Conservation (phyloP, 306 rosid genomes). For the Acacia confusa region DNA sequence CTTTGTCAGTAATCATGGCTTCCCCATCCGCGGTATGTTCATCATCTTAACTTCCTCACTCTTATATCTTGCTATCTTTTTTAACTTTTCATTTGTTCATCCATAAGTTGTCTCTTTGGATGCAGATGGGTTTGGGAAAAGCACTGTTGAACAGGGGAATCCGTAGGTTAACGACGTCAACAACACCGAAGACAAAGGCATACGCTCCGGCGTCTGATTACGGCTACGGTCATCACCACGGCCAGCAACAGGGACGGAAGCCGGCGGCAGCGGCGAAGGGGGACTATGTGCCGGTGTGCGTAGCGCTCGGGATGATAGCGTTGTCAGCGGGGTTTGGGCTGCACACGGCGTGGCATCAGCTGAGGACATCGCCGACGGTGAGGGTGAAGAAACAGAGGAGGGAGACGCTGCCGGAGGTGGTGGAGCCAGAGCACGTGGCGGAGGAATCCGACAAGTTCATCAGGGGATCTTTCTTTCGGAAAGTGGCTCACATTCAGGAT, state of each 20-base stretch:
- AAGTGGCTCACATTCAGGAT: constrained; percentile 70
- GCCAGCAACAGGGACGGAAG: constrained; percentile 11
- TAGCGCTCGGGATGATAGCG: constrained; percentile 69
- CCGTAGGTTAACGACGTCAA: constrained; percentile 48
- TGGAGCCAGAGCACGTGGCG: constrained; percentile 72
- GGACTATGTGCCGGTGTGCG: constrained; percentile 64
- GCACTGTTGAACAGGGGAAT: constrained; percentile 37
- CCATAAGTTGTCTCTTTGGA: neutral
- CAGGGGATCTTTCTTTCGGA: constrained; percentile 61
- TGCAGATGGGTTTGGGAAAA: constrained; percentile 49
- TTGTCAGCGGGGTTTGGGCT: constrained; percentile 50
- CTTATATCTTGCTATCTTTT: neutral
- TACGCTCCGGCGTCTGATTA: constrained; percentile 47
- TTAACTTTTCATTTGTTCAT: neutral
- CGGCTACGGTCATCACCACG: neutral
- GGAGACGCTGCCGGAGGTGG: constrained; percentile 85
- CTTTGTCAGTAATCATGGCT: constrained; percentile 35
- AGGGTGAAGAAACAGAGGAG: constrained; percentile 65
- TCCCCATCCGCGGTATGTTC: constrained; percentile 44
- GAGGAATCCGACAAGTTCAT: constrained; percentile 44
- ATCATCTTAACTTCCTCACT: neutral
- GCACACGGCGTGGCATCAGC: constrained; percentile 74
- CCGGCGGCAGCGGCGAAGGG: constrained; percentile 4
- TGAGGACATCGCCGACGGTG: constrained; percentile 59
- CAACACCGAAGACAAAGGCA: constrained; percentile 50